These are phyloP conservation scores for Penicillium alfredii DNA, from an alignment of 495 filamentous ascomycete species.

Conservation along the genomic window DNA sequence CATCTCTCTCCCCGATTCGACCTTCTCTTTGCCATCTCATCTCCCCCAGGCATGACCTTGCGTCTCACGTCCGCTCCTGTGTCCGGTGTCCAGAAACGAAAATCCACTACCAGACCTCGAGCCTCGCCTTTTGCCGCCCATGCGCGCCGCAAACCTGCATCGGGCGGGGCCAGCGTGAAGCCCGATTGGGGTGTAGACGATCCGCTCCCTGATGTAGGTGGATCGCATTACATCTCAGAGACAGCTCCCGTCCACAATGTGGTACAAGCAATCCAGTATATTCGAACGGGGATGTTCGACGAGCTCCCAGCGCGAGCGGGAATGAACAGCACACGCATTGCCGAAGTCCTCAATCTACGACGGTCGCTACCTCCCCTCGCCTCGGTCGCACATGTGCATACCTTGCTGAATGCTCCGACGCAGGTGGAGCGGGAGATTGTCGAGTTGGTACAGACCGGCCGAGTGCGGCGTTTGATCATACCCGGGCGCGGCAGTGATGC, in stretches of 20 bases:
- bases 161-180: constrained; percentile 25
- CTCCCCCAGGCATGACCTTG: constrained; percentile 34
- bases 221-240: constrained; percentile 32
- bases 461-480: constrained; percentile 59
- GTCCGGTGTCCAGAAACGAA: constrained; percentile 39
- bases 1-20: constrained; percentile 13
- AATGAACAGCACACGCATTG: constrained; percentile 68
- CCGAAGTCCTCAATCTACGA: constrained; percentile 64
- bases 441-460: constrained; percentile 52
- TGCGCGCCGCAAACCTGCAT: constrained; percentile 52
- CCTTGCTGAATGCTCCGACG: constrained; percentile 59
- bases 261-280: constrained; percentile 56
- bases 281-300: constrained; percentile 60
- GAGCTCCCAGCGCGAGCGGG: constrained; percentile 59
- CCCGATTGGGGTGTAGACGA: constrained; percentile 42
- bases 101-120: constrained; percentile 21
- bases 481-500: constrained; percentile 57
- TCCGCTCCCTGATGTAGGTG: constrained; percentile 34
- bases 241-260: constrained; percentile 57
- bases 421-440: constrained; percentile 68
- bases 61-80: constrained; percentile 43
- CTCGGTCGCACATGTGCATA: constrained; percentile 66
- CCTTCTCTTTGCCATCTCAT: constrained; percentile 2
- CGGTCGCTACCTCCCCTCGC: constrained; percentile 61
- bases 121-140: constrained; percentile 48